A percentile compares a stretch with the other conserved stretches of the same genome.
Conservation (phyloP, 2,329 filamentous ascomycete genomes). For the Aspergillus pseudoterreus region DNA sequence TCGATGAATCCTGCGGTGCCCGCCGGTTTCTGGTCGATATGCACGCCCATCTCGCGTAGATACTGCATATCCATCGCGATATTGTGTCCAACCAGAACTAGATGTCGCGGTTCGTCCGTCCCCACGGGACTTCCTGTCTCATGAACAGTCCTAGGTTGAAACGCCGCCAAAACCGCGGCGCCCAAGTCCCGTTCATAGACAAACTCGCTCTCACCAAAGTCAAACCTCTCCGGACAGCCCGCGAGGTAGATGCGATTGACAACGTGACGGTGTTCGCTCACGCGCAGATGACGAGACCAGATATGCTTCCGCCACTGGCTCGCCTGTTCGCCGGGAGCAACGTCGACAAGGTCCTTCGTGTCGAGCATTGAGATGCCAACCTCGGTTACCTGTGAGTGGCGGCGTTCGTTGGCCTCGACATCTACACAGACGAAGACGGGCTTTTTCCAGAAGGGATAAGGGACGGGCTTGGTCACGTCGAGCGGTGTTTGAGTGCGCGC, state of each 20-base stretch:
- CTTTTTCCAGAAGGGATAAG: slow-evolving; percentile 49
- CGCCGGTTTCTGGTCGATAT: slow-evolving; percentile 31
- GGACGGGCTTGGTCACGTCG: slow-evolving; percentile 44
- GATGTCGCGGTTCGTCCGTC: slow-evolving; percentile 43
- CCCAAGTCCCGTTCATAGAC: slow-evolving; percentile 46
- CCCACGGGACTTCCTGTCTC: slow-evolving; percentile 24
- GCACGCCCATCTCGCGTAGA: slow-evolving; percentile 62
- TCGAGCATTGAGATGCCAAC: slow-evolving; percentile 81
- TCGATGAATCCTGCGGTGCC: slow-evolving; percentile 52
- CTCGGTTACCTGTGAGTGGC: slow-evolving; percentile 69
- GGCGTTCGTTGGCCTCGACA: slow-evolving; percentile 72
- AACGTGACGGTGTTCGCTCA: slow-evolving; percentile 64
- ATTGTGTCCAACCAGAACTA: slow-evolving; percentile 80
- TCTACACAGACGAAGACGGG: slow-evolving; percentile 76
- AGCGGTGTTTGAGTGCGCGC: slow-evolving; percentile 29
- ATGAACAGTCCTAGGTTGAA: slow-evolving; percentile 49
- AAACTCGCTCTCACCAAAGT: slow-evolving; percentile 59
- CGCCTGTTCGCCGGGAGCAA: slow-evolving; percentile 60
- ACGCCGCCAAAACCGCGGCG: slow-evolving; percentile 50
- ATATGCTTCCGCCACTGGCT: slow-evolving; percentile 66
- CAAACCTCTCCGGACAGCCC: slow-evolving; percentile 76
- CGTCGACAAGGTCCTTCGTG: slow-evolving; percentile 53
- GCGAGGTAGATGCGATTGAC: slow-evolving; percentile 65
- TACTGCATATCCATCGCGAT: slow-evolving; percentile 64
- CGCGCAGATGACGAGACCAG: slow-evolving; percentile 69